These are phyloP conservation scores for Acanthochlamys bracteata DNA, from an alignment of 106 monocot species.

Conservation along the genomic window DNA sequence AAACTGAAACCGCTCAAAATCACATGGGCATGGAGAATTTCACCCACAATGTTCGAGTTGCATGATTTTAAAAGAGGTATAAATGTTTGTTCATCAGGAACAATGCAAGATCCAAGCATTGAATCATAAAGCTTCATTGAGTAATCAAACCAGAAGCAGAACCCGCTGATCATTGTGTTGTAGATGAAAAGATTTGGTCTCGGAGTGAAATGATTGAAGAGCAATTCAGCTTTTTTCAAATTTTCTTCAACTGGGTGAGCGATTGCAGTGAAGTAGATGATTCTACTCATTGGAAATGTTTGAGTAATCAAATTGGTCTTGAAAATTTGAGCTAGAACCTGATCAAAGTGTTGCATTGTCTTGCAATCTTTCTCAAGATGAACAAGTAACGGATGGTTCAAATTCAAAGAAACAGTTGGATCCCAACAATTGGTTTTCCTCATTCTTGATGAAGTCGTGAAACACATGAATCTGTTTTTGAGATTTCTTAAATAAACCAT, in stretches of 20 bases:
- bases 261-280: conserved; percentile 46
- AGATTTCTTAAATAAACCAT: no score
- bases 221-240: conserved; percentile 22
- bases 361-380: conserved; percentile 41
- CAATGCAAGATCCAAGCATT: conserved; percentile 28
- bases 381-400: conserved; percentile 46
- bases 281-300: conserved; percentile 68
- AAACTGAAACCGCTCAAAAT: conserved; percentile 25
- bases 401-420: conserved; percentile 34
- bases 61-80: conserved; percentile 36
- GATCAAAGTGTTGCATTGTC: conserved; percentile 31
- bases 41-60: conserved; percentile 4
- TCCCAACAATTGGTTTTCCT: conserved; percentile 30
- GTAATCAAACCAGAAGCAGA: conserved; percentile 26
- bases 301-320: conserved; percentile 23
- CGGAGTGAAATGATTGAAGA: conserved; percentile 54
- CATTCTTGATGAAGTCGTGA: no score
- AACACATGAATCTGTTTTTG: no score
- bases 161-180: conserved; percentile 54
- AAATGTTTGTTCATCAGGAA: conserved; percentile 45
- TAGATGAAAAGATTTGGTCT: conserved; percentile 59
- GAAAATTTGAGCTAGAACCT: conserved; percentile 49
- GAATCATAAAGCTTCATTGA: conserved; percentile 22
- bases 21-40: conserved; percentile 39
- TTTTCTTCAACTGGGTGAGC: conserved; percentile 24